Evolutionary conservation across 2,329 filamentous ascomycete species (phyloP).

Genomic region (Fusarium keratoplasticum): DNA sequence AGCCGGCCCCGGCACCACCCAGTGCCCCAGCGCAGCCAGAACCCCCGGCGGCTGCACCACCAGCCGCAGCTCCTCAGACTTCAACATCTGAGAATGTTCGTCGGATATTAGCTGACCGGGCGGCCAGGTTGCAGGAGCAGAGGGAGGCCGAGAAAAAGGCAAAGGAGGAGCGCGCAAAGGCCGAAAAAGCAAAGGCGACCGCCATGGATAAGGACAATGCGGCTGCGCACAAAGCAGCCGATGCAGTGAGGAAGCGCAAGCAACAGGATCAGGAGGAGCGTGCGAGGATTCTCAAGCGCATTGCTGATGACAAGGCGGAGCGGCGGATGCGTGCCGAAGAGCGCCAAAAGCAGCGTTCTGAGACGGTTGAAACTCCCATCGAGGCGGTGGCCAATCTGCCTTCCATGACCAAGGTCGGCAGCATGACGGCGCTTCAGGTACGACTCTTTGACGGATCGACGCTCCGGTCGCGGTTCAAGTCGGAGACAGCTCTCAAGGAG

Average conservation of each 20-base stretch:
- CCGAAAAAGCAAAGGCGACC: slow-evolving; percentile 54
- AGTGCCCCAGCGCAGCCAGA: slow-evolving; percentile 29
- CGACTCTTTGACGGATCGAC: slow-evolving; percentile 87
- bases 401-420: slow-evolving; percentile 43
- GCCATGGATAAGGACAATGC: slow-evolving; percentile 46
- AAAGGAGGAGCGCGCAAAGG: slow-evolving; percentile 62
- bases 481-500: slow-evolving; percentile 71
- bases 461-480: slow-evolving; percentile 78
- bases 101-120: slow-evolving; percentile 62
- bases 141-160: slow-evolving; percentile 59
- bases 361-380: slow-evolving; percentile 45
- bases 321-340: slow-evolving; percentile 68
- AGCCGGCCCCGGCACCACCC: slow-evolving; percentile 28
- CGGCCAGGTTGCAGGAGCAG: slow-evolving; percentile 56
- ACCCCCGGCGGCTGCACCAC: slow-evolving; percentile 28
- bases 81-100: slow-evolving; percentile 50
- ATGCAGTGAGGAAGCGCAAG: slow-evolving; percentile 71
- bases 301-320: slow-evolving; percentile 80
- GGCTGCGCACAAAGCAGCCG: slow-evolving; percentile 59
- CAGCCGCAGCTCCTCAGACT: slow-evolving; percentile 32
- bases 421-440: slow-evolving; percentile 73
- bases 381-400: slow-evolving; percentile 49
- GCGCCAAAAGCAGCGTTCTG: slow-evolving; percentile 56
- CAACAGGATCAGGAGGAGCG: slow-evolving; percentile 76
- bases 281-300: slow-evolving; percentile 77